Evolutionary conservation across 139 green algal genomes (phyloP).

Genomic region (Picochlorum sp.): DNA sequence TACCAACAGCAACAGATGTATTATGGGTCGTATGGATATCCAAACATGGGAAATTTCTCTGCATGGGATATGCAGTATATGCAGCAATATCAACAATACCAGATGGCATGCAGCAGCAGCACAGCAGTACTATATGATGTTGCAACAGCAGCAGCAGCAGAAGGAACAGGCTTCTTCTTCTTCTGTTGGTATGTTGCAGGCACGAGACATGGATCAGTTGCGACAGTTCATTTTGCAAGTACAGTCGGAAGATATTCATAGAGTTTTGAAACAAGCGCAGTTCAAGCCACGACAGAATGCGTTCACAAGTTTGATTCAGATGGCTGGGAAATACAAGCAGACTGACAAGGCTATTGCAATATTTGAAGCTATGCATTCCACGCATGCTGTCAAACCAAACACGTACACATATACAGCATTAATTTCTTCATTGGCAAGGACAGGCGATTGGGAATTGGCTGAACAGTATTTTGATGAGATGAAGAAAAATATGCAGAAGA

Average conservation of each 20-base stretch:
- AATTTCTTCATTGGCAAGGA: constrained; percentile 22
- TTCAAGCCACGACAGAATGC: constrained; percentile 26
- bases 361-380: constrained; percentile 26
- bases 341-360: constrained; percentile 34
- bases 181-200: not conserved
- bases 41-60: not conserved
- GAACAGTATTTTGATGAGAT: constrained; percentile 38
- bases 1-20: not conserved
- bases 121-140: no score
- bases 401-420: constrained; percentile 28
- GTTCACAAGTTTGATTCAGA: constrained; percentile 42
- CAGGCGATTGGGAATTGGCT: constrained; percentile 34
- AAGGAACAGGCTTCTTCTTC: no score
- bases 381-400: constrained; percentile 20
- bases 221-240: not conserved
- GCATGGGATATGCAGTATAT: no score
- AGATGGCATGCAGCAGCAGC: no score
- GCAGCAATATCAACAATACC: no score
- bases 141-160: no score
- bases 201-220: constrained; percentile 7
- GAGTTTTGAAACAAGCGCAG: constrained; percentile 1
- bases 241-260: not conserved
- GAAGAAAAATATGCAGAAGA: constrained; percentile 5
- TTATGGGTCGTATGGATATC: not conserved
- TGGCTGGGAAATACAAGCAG: constrained; percentile 21